Evolutionary conservation across 345 rosid species (phyloP).

Genomic region (Syzygium oleosum): DNA sequence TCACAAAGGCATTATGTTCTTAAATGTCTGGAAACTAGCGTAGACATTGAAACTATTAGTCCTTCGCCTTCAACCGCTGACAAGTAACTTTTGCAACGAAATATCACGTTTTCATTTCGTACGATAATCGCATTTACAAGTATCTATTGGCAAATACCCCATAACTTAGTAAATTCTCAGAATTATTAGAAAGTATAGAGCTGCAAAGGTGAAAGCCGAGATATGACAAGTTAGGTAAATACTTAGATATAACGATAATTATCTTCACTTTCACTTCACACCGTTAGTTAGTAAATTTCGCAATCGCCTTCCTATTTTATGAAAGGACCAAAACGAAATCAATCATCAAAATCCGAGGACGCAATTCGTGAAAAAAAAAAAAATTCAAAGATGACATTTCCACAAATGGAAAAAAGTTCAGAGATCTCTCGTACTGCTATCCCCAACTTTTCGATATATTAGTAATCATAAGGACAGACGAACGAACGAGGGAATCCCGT

Average conservation of each 20-base stretch:
- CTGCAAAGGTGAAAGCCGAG: background rate
- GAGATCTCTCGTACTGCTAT: background rate
- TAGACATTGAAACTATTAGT: too few relatives aligned
- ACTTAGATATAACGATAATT: background rate
- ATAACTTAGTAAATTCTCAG: background rate
- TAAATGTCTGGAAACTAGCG: background rate
- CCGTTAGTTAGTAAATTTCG: background rate
- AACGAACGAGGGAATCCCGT: background rate
- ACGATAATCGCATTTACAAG: background rate
- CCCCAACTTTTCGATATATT: background rate
- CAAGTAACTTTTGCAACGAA: background rate
- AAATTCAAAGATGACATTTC: background rate
- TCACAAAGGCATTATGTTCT: background rate
- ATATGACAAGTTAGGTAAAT: background rate
- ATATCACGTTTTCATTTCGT: background rate
- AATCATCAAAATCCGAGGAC: background rate
- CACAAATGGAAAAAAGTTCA: background rate
- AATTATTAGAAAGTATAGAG: background rate
- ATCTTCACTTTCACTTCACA: background rate
- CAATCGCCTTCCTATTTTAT: background rate
- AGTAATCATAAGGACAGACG: background rate
- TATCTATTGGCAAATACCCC: background rate
- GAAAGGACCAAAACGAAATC: background rate
- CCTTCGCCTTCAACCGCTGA: background rate
- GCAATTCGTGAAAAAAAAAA: background rate